A percentile compares a stretch with the other conserved stretches of the same genome.
phyloP scores from a whole-genome alignment of 2,329 filamentous ascomycete genomes.

The Beauveria scarabaeidicola region DNA sequence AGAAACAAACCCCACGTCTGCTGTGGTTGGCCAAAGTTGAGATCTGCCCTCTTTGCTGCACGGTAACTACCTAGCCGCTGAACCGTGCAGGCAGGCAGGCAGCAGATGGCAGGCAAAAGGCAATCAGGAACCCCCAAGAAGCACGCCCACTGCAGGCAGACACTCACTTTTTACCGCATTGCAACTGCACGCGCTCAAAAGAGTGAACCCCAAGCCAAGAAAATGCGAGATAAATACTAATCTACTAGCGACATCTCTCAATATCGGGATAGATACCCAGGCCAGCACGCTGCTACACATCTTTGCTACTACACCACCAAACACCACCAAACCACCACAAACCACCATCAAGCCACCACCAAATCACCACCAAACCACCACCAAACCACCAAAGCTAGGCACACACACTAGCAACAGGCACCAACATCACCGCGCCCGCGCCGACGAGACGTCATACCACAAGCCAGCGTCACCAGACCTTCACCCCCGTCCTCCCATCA shows the following conservation, averaged over 20 bases:
- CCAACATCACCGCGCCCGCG: neutral
- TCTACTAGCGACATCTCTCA: no score
- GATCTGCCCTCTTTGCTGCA: neutral
- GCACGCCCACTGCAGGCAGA: neutral
- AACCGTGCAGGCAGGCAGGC: neutral
- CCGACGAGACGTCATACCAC: constrained; percentile 8
- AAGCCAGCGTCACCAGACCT: constrained; percentile 10
- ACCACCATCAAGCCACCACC: neutral
- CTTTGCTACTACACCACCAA: no score
- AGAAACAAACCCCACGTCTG: neutral
- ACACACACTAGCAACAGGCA: neutral
- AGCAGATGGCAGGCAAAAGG: neutral
- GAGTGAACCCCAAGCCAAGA: neutral
- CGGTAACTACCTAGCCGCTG: neutral
- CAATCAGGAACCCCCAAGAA: neutral
- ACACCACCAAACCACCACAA: no score
- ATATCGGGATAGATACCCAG: no score
- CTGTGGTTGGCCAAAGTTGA: neutral
- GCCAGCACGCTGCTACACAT: no score
- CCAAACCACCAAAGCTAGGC: neutral
- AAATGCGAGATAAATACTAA: no score
- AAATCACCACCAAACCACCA: neutral
- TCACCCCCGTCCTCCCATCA: neutral
- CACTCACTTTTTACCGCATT: neutral
- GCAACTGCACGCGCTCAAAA: neutral